Base-by-base conservation (phyloP, 2,329 filamentous ascomycete genomes). In the Cordyceps tenuipes region DNA sequence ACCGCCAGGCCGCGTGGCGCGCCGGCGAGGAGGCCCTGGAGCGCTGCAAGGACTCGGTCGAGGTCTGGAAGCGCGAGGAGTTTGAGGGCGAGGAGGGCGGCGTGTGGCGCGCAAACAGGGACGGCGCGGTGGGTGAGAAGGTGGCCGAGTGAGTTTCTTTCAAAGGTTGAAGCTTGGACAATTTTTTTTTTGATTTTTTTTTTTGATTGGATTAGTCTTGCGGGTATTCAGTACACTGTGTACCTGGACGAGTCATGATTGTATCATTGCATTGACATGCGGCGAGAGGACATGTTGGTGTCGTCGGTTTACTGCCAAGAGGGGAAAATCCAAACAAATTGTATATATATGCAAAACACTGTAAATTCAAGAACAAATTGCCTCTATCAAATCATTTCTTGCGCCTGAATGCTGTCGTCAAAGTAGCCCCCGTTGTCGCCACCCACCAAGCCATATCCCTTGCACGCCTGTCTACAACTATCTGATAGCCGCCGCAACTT, bases 1-100 rank as follows among this genome's bases (percentile, higher is more conserved):
- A 97, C 75, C 80, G 94, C 8, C 83, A 88, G 66, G 89, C 88
- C 15, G 92, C 90, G 5, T 99, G 93, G 93, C 76, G 78, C 66
- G 93, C 89, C 0, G 93, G 90, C 0, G 93, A 97, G 76, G 90
- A 95, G 75, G 89, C 91, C 39, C 76, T 97, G 61, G 93, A 97
- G 76, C 77, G 84, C 70, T 91, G 90, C 69, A 99, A 97, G 77
- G 83, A 82, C 59, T 85, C 81, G 65, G 90, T 90, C n/a, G 94
- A 99, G 77, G 87, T 99, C 47, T 97, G 93, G 93, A 97, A 97
- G 76, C 79, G 85, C 64, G 93, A 97, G 76, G 88, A 91, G 71
- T 97, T 97, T 77, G 84, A 82, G 50, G 87, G 82, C 1, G 87
- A 85, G 23, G 87, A 88, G 64, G 89, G 86, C 7, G 82, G 86